Evolutionary conservation across 805 yeast genomes (phyloP), one percentile per base, ranked within the genome.

Genomic region (Sungouiozyma ichnusensis): DNA sequence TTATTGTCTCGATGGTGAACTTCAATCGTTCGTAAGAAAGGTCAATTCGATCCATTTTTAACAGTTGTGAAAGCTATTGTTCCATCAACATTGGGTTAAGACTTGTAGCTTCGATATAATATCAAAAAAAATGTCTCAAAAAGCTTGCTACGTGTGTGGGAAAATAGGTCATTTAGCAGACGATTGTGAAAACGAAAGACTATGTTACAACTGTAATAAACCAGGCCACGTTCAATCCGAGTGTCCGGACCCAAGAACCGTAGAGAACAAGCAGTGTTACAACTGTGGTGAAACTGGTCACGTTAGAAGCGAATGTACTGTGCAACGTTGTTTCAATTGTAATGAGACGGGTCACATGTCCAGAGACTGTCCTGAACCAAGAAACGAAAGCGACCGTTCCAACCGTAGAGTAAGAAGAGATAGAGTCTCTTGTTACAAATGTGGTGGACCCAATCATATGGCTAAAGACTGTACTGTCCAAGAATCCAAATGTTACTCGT

Each of bases 211-310:
- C 78, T 85, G 95, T 68, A 84, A 81, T 62, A 74, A 81, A 65
- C 81, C 94, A 46, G 92, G 92, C 50, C 95, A 85, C 66, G 88
- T 85, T 66, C 84, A 92, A 42, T 74, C 77, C 53, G 94, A 83
- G 50, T 87, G 97, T 67, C 82, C 92, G 36, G 79, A 79, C 60
- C 94, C 95, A 61, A 84, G 81, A 66, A 87, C 86, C 65, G 76
- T 83, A 52, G 77, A 78, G 53, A 77, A 77, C 64, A 87, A 87
- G 67, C 87, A 87, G 65, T 87, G 97, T 67, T 87, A 83, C 80
- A 82, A 82, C 65, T 87, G 97, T 69, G 92, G 92, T 57, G 84
- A 81, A 63, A 74, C 81, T 44, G 96, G 95, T 43, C 97, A 87
- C 60, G 79, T 87, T 54, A 85, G 82, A 65, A 68, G 82, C 40